These are phyloP conservation scores for Cladosporium sp. DNA, from an alignment of 2,329 filamentous ascomycete genomes.

Conservation along the genomic window DNA sequence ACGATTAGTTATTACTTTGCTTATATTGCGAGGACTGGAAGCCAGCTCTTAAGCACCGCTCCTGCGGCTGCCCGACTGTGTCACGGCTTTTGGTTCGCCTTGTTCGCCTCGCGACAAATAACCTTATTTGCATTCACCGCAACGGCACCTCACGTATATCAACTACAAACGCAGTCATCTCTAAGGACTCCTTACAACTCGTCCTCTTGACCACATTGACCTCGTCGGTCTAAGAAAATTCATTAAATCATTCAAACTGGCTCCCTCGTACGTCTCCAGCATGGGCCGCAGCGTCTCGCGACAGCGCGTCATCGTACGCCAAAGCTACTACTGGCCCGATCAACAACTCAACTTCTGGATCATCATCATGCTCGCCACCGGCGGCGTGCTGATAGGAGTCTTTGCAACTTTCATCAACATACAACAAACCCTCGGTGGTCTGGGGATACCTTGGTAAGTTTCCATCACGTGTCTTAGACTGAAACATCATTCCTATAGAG, in stretches of 20 bases:
- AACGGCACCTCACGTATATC: neutral
- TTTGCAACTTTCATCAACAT: conserved; percentile 58
- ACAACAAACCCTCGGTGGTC: conserved; percentile 49
- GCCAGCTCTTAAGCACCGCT: neutral
- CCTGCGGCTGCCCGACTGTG: neutral
- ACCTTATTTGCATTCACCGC: neutral
- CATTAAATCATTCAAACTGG: conserved; percentile 1
- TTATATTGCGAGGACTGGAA: neutral
- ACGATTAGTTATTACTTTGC: neutral
- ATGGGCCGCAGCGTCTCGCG: conserved; percentile 28
- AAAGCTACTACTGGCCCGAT: conserved; percentile 62
- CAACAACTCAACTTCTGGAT: conserved; percentile 63
- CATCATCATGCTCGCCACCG: conserved; percentile 57
- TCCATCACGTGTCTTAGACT: neutral
- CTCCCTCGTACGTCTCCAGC: conserved; percentile 15
- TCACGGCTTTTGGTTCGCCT: neutral
- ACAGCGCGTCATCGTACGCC: conserved; percentile 40
- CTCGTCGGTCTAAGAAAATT: neutral
- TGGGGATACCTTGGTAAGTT: conserved; percentile 58
- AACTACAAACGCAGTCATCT: neutral
- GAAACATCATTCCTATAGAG: neutral
- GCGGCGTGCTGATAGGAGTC: conserved; percentile 55
- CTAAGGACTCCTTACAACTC: neutral
- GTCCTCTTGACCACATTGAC: neutral
- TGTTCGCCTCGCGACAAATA: neutral